Conservation (phyloP, 106 monocot species). For the Apostasia ramifera region DNA sequence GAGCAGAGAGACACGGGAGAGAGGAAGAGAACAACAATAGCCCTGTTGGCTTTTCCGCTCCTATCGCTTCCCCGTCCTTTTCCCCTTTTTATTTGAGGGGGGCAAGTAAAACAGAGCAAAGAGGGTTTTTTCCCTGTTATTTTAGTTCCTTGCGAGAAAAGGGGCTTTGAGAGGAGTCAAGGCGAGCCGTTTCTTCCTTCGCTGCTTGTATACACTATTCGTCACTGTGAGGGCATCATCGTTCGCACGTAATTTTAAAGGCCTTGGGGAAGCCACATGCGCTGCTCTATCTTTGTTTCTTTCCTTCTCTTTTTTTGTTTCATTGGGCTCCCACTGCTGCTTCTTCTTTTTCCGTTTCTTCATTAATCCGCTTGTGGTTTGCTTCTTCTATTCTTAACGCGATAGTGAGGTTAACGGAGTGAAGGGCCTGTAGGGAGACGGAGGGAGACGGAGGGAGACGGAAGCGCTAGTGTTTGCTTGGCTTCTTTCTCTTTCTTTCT, state of each 20-base stretch:
- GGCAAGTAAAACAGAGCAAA: not conserved
- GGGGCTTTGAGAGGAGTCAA: not conserved
- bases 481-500: slow-evolving; percentile 16
- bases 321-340: not conserved
- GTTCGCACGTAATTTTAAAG: not conserved
- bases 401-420: not conserved
- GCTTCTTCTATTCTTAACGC: not conserved
- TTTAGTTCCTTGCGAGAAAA: not conserved
- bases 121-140: not conserved
- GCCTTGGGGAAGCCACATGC: not conserved
- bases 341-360: slow-evolving; percentile 2
- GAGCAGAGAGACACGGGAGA: not conserved
- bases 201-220: slow-evolving; percentile 9
- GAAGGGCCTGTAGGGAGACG: not conserved
- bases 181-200: not conserved
- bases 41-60: not conserved
- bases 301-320: not conserved
- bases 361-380: not conserved
- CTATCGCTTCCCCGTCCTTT: not conserved
- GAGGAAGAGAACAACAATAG: slow-evolving; percentile 1
- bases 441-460: slow-evolving; percentile 7
- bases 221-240: not conserved
- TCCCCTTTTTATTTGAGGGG: not conserved
- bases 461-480: slow-evolving; percentile 1
- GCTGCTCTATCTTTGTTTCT: not conserved